Base-by-base conservation (phyloP, 1,284 basidiomycete species). In the Tetrapyrgos nigripes region DNA sequence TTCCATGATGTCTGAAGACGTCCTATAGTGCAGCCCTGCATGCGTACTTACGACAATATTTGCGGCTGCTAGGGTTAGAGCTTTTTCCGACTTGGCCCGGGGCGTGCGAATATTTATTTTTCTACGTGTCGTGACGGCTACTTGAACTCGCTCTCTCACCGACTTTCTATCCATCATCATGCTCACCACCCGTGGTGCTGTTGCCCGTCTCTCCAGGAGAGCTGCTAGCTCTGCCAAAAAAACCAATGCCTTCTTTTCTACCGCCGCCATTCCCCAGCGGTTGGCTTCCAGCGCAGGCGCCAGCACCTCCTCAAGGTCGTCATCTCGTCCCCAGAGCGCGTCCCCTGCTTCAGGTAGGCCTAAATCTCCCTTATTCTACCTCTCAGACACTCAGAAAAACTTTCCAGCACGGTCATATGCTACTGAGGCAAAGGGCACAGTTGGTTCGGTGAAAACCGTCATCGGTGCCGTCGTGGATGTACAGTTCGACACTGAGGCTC, bases 391-490 rank as follows among this genome's bases (percentile, higher is more conserved):
- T 55, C 50, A 26, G 24, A 17, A 52, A 53, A 24, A 55, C 61
- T 66, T 63, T 67, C 50, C 70, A 92, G 91, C 84, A 66, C 94
- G 96, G 76, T 80, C 88, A 50, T 97, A 97, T 85, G 96, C 96
- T 64, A 96, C 96, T 62, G 93, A 96, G 77, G 85, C 93, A 62
- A 89, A 86, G 79, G 77, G 69, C 66, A 72, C 83, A 61, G 78
- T 83, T 70, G 95, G 94, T 68, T 80, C 85, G 55, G 92, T 97
- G 74, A 97, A 97, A 85, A 94, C 92, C 68, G 92, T 96, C 83
- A 96, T 96, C 79, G 94, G 94, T 91, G 96, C 97, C 82, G 97
- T 99, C 82, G 97, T 99, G 76, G 97, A 99, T 79, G 96, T 98
- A 67, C 94, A 97, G 78, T 95, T 96, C 73, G 93, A 94, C 66